Conservation (phyloP, 495 filamentous ascomycete genomes). For the Umbilicaria muhlenbergii region DNA sequence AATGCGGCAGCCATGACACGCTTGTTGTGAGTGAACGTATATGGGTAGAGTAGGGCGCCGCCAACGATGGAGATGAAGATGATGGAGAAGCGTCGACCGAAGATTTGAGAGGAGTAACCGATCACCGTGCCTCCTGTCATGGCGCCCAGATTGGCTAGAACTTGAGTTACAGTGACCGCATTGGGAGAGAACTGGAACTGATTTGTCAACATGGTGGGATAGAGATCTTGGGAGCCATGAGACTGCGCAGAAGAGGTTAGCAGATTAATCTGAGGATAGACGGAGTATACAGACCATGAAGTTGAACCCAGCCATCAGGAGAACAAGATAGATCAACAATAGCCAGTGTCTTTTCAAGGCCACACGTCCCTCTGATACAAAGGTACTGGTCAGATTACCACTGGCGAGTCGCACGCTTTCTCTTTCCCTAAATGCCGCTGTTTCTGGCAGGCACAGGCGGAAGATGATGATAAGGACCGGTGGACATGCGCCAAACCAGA, state of each 20-base stretch:
- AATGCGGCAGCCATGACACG: constrained; percentile 69
- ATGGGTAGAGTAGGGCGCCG: constrained; percentile 67
- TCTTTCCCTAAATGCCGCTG: constrained; percentile 46
- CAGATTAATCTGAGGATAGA: neutral
- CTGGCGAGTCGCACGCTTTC: constrained; percentile 38
- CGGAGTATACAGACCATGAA: constrained; percentile 44
- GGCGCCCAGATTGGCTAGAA: constrained; percentile 73
- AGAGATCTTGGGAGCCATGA: constrained; percentile 83
- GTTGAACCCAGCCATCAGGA: constrained; percentile 84
- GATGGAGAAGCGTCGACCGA: constrained; percentile 70
- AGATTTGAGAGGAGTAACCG: constrained; percentile 66
- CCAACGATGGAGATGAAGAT: constrained; percentile 63
- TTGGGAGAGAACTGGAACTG: constrained; percentile 60
- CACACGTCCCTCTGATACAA: constrained; percentile 59
- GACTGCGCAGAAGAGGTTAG: constrained; percentile 28
- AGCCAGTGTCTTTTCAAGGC: constrained; percentile 67
- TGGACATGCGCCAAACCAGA: constrained; percentile 72
- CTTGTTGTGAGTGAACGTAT: constrained; percentile 48
- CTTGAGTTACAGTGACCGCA: constrained; percentile 67
- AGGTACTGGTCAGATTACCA: constrained; percentile 39
- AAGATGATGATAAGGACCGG: constrained; percentile 70
- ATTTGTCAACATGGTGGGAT: constrained; percentile 67
- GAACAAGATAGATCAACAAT: constrained; percentile 60
- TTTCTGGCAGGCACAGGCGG: constrained; percentile 65
- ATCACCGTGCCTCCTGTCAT: constrained; percentile 61